Evolutionary conservation across 345 rosid genomes (phyloP).

Genomic region (Raphanus raphanistrum): DNA sequence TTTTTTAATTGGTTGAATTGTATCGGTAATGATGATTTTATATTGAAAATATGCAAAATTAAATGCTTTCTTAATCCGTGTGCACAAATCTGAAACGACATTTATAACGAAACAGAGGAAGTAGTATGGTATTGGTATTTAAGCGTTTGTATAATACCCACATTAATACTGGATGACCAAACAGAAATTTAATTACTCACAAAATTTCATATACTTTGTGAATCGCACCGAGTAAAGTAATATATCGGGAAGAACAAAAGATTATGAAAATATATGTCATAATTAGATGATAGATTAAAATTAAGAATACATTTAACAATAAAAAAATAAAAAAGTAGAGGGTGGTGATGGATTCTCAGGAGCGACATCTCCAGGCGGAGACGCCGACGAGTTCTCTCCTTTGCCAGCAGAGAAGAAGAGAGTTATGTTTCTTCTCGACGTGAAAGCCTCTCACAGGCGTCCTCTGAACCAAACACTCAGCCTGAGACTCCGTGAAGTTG

Average conservation of each 20-base stretch:
- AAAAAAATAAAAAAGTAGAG: background rate
- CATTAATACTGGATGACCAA: background rate
- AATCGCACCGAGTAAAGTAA: constrained; percentile 10
- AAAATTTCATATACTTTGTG: background rate
- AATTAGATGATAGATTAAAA: background rate
- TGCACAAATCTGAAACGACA: too few species aligned
- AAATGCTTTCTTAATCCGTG: too few species aligned
- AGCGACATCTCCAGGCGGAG: constrained; percentile 82
- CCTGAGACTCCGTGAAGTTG: constrained; percentile 87
- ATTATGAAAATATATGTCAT: constrained; percentile 16
- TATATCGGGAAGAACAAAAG: constrained; percentile 5
- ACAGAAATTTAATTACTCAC: background rate
- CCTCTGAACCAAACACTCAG: constrained; percentile 79
- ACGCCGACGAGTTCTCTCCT: constrained; percentile 73
- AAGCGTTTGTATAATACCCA: background rate
- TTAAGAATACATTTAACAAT: background rate
- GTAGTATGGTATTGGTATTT: too few species aligned
- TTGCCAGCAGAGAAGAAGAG: constrained; percentile 86
- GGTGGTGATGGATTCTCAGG: background rate
- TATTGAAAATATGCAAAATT: too few species aligned
- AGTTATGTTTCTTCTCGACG: constrained; percentile 79
- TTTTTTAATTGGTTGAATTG: too few species aligned
- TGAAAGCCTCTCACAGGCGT: constrained; percentile 77
- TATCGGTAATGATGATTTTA: too few species aligned
- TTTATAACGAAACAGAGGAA: too few species aligned